Evolutionary conservation across 768 basidiomycete genomes (phyloP), one percentile per base, ranked within the genome.

Genomic region (Agaricus subrufescens): DNA sequence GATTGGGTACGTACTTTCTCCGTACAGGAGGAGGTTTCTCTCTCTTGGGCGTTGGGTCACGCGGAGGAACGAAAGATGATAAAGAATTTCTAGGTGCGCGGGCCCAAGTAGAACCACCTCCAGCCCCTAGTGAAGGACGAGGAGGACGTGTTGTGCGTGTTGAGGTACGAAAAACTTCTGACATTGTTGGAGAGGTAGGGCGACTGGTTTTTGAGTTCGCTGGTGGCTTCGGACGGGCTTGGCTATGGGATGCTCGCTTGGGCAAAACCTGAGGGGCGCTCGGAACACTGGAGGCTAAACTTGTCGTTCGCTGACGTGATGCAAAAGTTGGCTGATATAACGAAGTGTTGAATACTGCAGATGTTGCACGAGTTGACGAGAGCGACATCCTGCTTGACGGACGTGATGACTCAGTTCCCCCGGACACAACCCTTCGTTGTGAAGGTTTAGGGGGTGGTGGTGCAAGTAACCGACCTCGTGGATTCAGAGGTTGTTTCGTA

Each of bases 1-100:
- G 88, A 67, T 97, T 85, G 2, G 95, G 83, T 42, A 94, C 74
- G 61, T 97, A 98, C 12, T 82, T 79, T 66, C 85, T 90, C 67
- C 82, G 79, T 15, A 74, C 68, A 8, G 70, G 65, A n/a, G 68
- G 60, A n/a, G 68, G 60, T 12, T 63, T 60, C 5, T 65, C 61
- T 14, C 66, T 60, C 60, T 72, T 80, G 49, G 72, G 72, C 7
- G 85, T 84, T 14, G 84, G 80, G 34, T 75, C 71, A 37, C 63
- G 62, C 50, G 70, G 75, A 54, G 75, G 61, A 58, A 71, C 63
- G 2, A 72, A 69, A 12, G 81, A 73, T 19, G 19, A 19, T 50
- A 87, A 70, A 0, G 89, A 85, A 54, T 78, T 77, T 60, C 87
- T 77, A 3, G 86, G 89, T 27, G 86, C 83, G 37, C 84, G 83